Percentiles rank a stretch among this genome's conserved stretches.
Conservation (phyloP, 768 basidiomycete species). For the Leccinum disarticulatum region DNA sequence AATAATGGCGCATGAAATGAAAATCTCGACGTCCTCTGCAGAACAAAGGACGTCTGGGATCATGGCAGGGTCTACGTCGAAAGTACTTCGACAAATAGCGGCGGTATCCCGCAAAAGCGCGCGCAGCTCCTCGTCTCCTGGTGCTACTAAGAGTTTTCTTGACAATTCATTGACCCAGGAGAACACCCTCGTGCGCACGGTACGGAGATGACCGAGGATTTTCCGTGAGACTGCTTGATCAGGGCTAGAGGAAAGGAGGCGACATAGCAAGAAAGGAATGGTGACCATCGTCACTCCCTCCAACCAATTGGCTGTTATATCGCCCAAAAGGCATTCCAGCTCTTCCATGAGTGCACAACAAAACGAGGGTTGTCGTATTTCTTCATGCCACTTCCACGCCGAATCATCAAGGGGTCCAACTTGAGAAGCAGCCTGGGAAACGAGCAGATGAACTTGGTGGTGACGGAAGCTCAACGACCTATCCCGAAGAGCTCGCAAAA, state of each 20-base stretch:
- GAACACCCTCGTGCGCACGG: neutral
- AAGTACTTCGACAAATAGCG: neutral
- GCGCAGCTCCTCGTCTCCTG: neutral
- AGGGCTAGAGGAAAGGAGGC: neutral
- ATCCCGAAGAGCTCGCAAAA: conserved; percentile 42
- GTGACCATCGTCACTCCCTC: neutral
- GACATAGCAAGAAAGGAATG: neutral
- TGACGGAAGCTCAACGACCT: conserved; percentile 37
- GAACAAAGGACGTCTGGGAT: neutral
- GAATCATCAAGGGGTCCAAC: conserved; percentile 29
- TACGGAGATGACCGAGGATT: neutral
- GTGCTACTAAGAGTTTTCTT: neutral
- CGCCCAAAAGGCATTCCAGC: neutral
- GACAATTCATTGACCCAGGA: neutral
- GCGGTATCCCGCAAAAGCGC: neutral
- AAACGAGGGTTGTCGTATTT: conserved; percentile 8
- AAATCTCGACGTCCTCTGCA: neutral
- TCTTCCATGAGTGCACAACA: neutral
- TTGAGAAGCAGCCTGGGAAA: conserved; percentile 46
- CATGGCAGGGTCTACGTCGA: neutral
- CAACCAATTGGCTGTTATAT: neutral
- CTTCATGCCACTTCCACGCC: conserved; percentile 11
- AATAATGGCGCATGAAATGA: neutral
- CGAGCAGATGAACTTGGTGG: conserved; percentile 40
- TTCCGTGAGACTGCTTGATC: neutral